Conservation (phyloP, 768 basidiomycete genomes). For the Pholiota microspora region DNA sequence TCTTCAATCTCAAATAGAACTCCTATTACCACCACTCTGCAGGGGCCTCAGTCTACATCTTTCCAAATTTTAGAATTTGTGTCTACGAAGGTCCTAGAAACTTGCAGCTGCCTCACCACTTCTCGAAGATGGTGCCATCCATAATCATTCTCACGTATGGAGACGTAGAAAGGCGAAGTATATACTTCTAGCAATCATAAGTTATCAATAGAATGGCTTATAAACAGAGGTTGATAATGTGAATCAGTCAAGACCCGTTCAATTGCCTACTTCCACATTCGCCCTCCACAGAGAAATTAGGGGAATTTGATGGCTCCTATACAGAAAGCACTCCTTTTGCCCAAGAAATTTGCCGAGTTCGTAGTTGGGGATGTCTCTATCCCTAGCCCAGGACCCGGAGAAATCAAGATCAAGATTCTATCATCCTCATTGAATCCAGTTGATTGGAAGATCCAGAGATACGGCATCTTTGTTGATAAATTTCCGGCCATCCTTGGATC, state of each 20-base stretch:
- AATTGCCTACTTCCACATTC: too few relatives aligned
- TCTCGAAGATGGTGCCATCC: background rate
- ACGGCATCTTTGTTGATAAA: conserved; percentile 6
- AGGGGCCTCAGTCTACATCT: too few relatives aligned
- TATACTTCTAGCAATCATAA: too few relatives aligned
- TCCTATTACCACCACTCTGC: too few relatives aligned
- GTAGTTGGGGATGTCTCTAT: background rate
- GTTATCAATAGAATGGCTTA: too few relatives aligned
- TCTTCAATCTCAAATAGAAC: too few relatives aligned
- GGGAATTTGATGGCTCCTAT: background rate
- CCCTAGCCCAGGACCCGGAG: conserved; percentile 14
- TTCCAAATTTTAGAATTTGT: background rate
- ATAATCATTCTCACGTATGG: background rate
- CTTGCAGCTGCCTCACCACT: too few relatives aligned
- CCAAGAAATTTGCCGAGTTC: conserved; percentile 1
- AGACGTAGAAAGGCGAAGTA: background rate
- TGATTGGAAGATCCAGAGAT: conserved; percentile 22
- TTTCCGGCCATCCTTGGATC: conserved; percentile 16
- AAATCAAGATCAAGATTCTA: conserved; percentile 20
- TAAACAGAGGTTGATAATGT: too few relatives aligned
- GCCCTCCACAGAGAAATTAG: too few relatives aligned
- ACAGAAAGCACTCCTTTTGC: conserved; percentile 6
- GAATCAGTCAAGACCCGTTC: too few relatives aligned
- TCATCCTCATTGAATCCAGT: conserved; percentile 20
- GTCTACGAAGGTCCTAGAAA: background rate